Evolutionary conservation across 257 asterid species (phyloP).

Genomic region (Gardenia jasminoides): DNA sequence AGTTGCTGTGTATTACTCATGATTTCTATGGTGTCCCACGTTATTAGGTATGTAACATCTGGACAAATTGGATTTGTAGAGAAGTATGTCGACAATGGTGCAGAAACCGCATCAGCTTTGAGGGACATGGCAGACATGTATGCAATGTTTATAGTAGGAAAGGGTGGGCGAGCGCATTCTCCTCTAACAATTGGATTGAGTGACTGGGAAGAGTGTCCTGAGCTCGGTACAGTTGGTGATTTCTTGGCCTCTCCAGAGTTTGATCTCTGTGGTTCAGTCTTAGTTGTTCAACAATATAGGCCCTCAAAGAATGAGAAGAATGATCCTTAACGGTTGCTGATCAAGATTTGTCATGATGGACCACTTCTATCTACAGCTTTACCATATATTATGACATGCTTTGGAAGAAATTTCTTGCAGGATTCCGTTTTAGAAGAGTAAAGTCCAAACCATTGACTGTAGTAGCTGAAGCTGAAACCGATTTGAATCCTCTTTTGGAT

Average conservation of each 20-base stretch:
- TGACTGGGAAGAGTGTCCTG: slow-evolving; percentile 99
- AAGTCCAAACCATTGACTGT: not conserved
- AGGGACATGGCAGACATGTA: slow-evolving; percentile 96
- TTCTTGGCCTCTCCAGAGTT: slow-evolving; percentile 91
- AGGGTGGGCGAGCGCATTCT: slow-evolving; percentile 71
- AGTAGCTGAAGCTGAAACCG: not conserved
- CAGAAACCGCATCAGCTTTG: slow-evolving; percentile 69
- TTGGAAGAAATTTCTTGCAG: not conserved
- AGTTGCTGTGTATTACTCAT: not conserved
- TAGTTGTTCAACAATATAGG: slow-evolving; percentile 82
- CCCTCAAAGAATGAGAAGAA: slow-evolving; percentile 38
- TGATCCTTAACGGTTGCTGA: slow-evolving; percentile 12
- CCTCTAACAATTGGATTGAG: slow-evolving; percentile 76
- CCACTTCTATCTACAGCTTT: not conserved
- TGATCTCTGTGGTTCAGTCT: slow-evolving; percentile 83
- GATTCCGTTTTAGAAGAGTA: not conserved
- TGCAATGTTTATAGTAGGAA: slow-evolving; percentile 86
- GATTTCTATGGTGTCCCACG: not conserved
- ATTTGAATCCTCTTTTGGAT: not conserved
- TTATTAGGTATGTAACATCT: slow-evolving; percentile 72
- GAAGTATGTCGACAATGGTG: slow-evolving; percentile 77
- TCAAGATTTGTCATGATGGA: not conserved
- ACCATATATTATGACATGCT: not conserved
- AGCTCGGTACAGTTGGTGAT: slow-evolving; percentile 96
- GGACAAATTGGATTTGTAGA: slow-evolving; percentile 93